Evolutionary conservation across 257 asterid genomes (phyloP).

Genomic region (Nicotiana sylvestris): DNA sequence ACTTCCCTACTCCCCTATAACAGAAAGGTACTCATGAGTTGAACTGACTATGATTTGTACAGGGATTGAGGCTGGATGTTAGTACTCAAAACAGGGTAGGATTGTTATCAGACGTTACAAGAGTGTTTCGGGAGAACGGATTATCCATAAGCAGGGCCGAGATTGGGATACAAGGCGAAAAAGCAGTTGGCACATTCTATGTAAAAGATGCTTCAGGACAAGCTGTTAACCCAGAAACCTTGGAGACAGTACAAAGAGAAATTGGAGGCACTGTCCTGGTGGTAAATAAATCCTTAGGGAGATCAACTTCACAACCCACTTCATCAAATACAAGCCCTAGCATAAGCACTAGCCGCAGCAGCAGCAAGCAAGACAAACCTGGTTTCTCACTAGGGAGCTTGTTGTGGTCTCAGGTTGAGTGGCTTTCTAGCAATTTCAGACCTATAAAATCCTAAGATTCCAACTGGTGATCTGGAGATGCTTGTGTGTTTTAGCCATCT

Average conservation of each 20-base stretch:
- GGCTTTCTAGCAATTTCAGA: conserved; percentile 59
- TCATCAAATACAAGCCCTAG: conserved; percentile 18
- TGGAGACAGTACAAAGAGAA: conserved; percentile 56
- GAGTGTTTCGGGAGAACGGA: conserved; percentile 76
- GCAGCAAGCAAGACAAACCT: conserved; percentile 26
- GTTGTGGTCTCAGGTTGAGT: conserved; percentile 73
- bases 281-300: conserved; percentile 21
- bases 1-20: background rate
- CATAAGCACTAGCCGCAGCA: conserved; percentile 14
- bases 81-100: conserved; percentile 56
- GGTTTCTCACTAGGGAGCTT: conserved; percentile 55
- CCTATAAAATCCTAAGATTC: conserved; percentile 40
- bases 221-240: conserved; percentile 32
- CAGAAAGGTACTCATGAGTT: background rate
- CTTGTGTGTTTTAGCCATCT: background rate
- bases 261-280: conserved; percentile 45
- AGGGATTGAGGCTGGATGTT: conserved; percentile 68
- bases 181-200: conserved; percentile 77
- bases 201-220: conserved; percentile 67
- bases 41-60: conserved; percentile 12
- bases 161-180: conserved; percentile 53
- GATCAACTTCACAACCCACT: conserved; percentile 7
- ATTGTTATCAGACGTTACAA: conserved; percentile 61
- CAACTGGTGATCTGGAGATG: background rate
- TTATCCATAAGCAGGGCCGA: conserved; percentile 69